Evolutionary conservation across 106 monocot species (phyloP), one percentile per base, ranked within the genome.

Genomic region (Alisma plantagoaquatica): DNA sequence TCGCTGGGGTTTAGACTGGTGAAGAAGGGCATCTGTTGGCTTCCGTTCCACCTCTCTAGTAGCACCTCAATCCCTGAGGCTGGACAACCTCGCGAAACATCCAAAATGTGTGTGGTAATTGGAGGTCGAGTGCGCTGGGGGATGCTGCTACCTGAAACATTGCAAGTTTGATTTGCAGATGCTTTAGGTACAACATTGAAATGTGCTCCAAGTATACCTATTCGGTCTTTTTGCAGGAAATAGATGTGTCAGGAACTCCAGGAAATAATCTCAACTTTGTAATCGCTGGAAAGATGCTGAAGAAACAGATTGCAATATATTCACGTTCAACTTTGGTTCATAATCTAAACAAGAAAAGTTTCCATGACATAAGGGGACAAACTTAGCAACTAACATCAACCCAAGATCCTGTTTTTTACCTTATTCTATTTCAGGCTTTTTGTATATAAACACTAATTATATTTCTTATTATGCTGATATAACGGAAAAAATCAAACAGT

Each of bases 21-120:
- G 61, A 87, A 79, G 12, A 79, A 66, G 26, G 71, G 82, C 23
- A 18, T n/a, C 3, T 47, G 27, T 24, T 35, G 22, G 7, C 60
- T 16, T 18, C 74, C 63, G 33, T 60, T 92, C 86, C 86, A 87
- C 64, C 71, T 69, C 63, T 92, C 92, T 11, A 87, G 52, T 22
- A 64, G 59, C 10, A 92, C 79, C 44, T 87, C 92, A 30, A 92
- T 56, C 38, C 86, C 79, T 9, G 82, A 68, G 56, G 82, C 92
- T 2, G 92, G 82, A 47, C 48, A 70, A 16, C 92, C 92, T 50
- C 71, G 68, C 4, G 86, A 64, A 10, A 80, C 72, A 51, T 92
- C 92, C 74, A 92, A 46, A n/a, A 92, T 75, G 26, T 92, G 92
- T 27, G 92, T 87, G 23, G 92, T 92, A 53, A 92, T 92, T 14